Evolutionary conservation across 202 grass and related monocot genomes (phyloP).

Genomic region (Panicum hallii): DNA sequence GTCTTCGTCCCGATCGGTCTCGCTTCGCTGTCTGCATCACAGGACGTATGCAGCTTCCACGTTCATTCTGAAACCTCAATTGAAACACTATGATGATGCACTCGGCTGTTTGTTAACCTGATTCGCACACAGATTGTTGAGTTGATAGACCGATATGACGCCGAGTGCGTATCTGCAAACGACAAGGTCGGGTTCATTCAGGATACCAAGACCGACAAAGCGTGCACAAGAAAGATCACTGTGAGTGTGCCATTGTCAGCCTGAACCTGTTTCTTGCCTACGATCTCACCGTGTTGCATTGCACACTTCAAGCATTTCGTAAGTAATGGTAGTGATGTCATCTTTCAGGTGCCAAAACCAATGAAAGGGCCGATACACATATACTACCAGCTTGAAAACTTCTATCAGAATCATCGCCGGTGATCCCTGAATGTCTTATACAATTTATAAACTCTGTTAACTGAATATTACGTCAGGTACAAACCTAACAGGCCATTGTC

Average conservation of each 20-base stretch:
- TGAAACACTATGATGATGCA: background rate
- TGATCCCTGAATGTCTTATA: no score
- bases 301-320: background rate
- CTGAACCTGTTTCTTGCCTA: no score
- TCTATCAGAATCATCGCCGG: conserved; percentile 96
- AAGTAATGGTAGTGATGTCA: background rate
- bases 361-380: conserved; percentile 87
- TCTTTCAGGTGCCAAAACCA: conserved; percentile 80
- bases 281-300: no score
- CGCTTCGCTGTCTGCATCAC: conserved; percentile 69
- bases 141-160: conserved; percentile 77
- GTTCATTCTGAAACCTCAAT: background rate
- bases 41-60: background rate
- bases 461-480: background rate
- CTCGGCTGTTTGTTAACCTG: conserved; percentile 4
- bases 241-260: conserved; percentile 42
- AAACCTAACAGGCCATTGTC: background rate
- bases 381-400: conserved; percentile 91
- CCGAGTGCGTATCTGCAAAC: conserved; percentile 59
- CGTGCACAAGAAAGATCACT: conserved; percentile 65
- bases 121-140: conserved; percentile 66
- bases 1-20: conserved; percentile 93
- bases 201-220: conserved; percentile 67
- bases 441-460: background rate
- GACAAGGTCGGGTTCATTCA: conserved; percentile 86